These are phyloP conservation scores for Lycium ferocissimum DNA, from an alignment of 257 asterid species.

Conservation along the genomic window DNA sequence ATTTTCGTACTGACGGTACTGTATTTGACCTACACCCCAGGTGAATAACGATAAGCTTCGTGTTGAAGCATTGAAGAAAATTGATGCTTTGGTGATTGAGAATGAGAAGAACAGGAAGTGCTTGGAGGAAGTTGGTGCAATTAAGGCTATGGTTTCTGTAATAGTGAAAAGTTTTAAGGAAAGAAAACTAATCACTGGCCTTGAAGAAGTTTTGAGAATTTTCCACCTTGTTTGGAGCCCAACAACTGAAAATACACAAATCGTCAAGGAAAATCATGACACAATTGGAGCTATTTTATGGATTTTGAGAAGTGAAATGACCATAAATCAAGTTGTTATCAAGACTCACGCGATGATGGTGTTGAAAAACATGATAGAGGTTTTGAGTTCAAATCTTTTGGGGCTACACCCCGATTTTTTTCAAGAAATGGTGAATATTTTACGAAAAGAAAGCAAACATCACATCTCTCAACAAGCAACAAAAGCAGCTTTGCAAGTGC, in stretches of 20 bases:
- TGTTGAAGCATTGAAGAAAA: slow-evolving; percentile 40
- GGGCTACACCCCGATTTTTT: slow-evolving; percentile 49
- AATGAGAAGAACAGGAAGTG: slow-evolving; percentile 40
- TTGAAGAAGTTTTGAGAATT: slow-evolving; percentile 50
- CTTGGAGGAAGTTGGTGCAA: slow-evolving; percentile 49
- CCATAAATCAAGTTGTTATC: neutral
- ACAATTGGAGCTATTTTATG: slow-evolving; percentile 51
- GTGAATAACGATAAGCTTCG: slow-evolving; percentile 37
- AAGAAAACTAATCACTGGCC: slow-evolving; percentile 26
- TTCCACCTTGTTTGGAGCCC: slow-evolving; percentile 37
- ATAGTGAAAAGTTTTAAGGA: slow-evolving; percentile 36
- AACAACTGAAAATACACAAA: neutral
- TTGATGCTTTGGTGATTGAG: slow-evolving; percentile 50
- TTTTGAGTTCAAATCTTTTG: slow-evolving; percentile 28
- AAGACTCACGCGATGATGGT: slow-evolving; percentile 47
- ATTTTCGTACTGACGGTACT: neutral
- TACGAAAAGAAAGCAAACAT: slow-evolving; percentile 29
- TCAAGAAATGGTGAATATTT: neutral
- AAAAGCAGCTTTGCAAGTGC: slow-evolving; percentile 45
- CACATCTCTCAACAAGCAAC: slow-evolving; percentile 34
- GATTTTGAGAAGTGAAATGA: slow-evolving; percentile 37
- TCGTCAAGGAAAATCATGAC: slow-evolving; percentile 38
- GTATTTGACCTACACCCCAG: neutral
- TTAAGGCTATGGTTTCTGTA: slow-evolving; percentile 27
- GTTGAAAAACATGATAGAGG: slow-evolving; percentile 35